phyloP scores from a whole-genome alignment of 352 stramenopile genomes.

The Globisporangium cederbergense region DNA sequence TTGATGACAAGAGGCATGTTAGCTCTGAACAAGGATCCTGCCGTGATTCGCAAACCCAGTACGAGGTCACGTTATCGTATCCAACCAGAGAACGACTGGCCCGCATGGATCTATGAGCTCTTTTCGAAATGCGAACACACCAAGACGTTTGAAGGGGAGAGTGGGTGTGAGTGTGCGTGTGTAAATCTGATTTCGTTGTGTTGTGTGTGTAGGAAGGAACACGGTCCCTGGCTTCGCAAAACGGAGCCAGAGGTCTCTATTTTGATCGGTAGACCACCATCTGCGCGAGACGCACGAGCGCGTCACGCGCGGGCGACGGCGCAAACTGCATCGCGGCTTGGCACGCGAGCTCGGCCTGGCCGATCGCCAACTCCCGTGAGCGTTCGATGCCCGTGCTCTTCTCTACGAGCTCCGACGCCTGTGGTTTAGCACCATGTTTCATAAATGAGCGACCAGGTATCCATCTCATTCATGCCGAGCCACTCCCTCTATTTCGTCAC shows the following conservation, averaged over 20 bases:
- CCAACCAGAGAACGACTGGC: too few relatives aligned
- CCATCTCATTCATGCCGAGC: constrained; percentile 17
- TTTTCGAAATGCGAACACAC: too few relatives aligned
- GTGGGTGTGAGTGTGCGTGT: not conserved
- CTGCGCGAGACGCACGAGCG: constrained; percentile 83
- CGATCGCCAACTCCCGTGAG: constrained; percentile 94
- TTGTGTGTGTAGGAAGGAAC: constrained; percentile 1
- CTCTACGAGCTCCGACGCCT: constrained; percentile 87
- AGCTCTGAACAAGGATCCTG: too few relatives aligned
- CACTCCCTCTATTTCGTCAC: constrained; percentile 21
- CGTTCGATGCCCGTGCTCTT: constrained; percentile 90
- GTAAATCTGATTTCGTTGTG: not conserved
- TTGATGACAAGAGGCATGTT: too few relatives aligned
- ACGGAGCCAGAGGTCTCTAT: constrained; percentile 40
- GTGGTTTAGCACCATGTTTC: constrained; percentile 16
- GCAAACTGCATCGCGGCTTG: constrained; percentile 88
- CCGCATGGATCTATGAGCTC: too few relatives aligned
- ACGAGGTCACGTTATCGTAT: too few relatives aligned
- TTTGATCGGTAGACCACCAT: constrained; percentile 87
- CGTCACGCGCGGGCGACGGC: constrained; percentile 78
- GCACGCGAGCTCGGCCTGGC: constrained; percentile 95
- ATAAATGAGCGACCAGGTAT: constrained; percentile 3
- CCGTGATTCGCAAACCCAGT: too few relatives aligned
- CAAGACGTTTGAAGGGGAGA: too few relatives aligned
- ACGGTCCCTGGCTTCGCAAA: not conserved